Percentiles rank a stretch among this genome's conserved stretches.
These are phyloP conservation scores for Leccinum subgranulosum DNA, from an alignment of 768 basidiomycete genomes.

Conservation along the genomic window DNA sequence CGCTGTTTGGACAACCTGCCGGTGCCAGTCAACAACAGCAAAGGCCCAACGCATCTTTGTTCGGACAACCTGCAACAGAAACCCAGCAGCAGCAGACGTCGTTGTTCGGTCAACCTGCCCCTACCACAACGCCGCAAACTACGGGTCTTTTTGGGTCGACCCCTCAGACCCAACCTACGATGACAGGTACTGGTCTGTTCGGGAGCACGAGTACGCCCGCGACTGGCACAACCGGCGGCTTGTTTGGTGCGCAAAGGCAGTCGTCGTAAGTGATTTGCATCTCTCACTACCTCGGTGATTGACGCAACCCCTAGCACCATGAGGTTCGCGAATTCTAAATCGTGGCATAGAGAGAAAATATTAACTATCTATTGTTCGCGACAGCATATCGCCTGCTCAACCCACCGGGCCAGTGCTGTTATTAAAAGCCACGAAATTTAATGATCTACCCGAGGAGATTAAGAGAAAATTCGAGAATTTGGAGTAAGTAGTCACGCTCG, in stretches of 20 bases:
- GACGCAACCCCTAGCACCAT: constrained; percentile 14
- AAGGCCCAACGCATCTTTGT: constrained; percentile 25
- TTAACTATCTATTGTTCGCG: constrained; percentile 1
- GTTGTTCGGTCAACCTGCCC: constrained; percentile 37
- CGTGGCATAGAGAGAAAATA: not conserved
- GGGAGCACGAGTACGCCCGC: constrained; percentile 17
- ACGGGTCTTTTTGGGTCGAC: constrained; percentile 18
- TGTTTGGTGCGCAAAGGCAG: constrained; percentile 32
- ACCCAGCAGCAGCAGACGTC: constrained; percentile 34
- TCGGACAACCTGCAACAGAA: constrained; percentile 29
- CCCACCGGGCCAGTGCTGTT: constrained; percentile 28
- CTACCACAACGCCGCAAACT: constrained; percentile 12
- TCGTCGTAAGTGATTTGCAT: constrained; percentile 23
- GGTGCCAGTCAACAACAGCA: constrained; percentile 24
- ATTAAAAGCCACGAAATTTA: constrained; percentile 68
- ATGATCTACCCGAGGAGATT: constrained; percentile 70
- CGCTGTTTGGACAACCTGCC: constrained; percentile 39
- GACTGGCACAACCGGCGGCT: constrained; percentile 4
- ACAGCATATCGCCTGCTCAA: constrained; percentile 31
- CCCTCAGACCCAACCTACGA: constrained; percentile 19
- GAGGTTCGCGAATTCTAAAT: constrained; percentile 20
- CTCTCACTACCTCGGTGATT: not conserved
- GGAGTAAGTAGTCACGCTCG: constrained; percentile 49
- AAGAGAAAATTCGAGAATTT: constrained; percentile 64
- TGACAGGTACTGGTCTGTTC: constrained; percentile 23